phyloP scores from a whole-genome alignment of 352 stramenopile genomes.

The Phytophthora cryptogea region DNA sequence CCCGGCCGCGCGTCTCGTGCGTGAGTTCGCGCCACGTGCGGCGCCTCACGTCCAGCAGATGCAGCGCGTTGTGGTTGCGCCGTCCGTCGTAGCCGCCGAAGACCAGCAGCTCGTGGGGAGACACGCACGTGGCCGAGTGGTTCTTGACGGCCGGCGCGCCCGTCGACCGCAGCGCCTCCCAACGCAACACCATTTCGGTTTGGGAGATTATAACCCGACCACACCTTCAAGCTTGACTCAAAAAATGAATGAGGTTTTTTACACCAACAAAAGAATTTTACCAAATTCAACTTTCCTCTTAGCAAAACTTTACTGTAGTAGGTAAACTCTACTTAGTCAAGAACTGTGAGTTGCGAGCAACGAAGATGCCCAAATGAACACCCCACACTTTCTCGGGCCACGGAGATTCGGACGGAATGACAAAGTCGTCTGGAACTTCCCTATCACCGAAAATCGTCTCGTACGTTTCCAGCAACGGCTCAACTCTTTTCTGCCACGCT shows the following conservation, averaged over 20 bases:
- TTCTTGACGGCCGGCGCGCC: conserved; percentile 85
- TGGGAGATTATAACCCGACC: not conserved
- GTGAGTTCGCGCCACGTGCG: conserved; percentile 68
- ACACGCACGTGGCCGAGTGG: conserved; percentile 78
- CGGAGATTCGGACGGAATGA: not conserved
- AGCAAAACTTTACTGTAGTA: no score
- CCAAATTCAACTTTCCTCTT: no score
- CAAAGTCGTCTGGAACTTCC: not conserved
- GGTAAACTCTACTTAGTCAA: not conserved
- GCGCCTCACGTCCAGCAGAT: conserved; percentile 86
- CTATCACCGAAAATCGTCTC: not conserved
- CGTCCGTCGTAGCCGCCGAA: conserved; percentile 96
- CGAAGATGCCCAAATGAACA: conserved; percentile 2
- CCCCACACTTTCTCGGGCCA: not conserved
- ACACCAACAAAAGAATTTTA: no score
- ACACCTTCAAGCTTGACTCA: not conserved
- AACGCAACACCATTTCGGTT: conserved; percentile 67
- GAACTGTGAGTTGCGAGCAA: not conserved
- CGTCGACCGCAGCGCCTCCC: conserved; percentile 52
- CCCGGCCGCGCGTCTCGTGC: conserved; percentile 43
- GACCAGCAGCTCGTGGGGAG: conserved; percentile 59
- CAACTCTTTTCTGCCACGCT: not conserved
- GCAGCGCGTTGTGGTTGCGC: conserved; percentile 94
- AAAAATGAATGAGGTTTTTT: no score
- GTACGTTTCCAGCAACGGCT: not conserved